A percentile compares a stretch with the other conserved stretches of the same genome.
phyloP scores from a whole-genome alignment of 495 filamentous ascomycete species.

The Annulohypoxylon bovei region DNA sequence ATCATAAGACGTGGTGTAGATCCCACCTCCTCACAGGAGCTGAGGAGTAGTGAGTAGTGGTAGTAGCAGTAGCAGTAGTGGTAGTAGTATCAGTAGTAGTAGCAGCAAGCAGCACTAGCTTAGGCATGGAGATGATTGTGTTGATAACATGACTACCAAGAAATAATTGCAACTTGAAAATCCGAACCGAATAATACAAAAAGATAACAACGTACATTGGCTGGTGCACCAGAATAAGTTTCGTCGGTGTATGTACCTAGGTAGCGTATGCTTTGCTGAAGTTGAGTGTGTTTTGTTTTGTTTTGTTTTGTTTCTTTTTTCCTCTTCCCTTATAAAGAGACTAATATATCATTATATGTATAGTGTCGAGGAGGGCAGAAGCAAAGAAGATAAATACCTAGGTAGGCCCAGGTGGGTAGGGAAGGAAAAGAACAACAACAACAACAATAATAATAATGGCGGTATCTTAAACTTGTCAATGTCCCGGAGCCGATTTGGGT shows the following conservation, averaged over 20 bases:
- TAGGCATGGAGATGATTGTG: conserved; percentile 14
- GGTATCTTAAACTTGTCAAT: conserved; percentile 35
- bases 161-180: conserved; percentile 8
- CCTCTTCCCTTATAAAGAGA: background rate
- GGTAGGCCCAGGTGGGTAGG: conserved; percentile 9
- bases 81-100: background rate
- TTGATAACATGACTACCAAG: conserved; percentile 10
- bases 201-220: conserved; percentile 25
- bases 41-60: background rate
- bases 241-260: background rate
- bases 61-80: background rate
- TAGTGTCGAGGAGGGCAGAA: background rate
- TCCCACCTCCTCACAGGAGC: conserved; percentile 17
- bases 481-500: conserved; percentile 17
- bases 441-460: conserved; percentile 15
- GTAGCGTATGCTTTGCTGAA: conserved; percentile 5
- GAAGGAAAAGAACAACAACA: conserved; percentile 17
- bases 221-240: background rate
- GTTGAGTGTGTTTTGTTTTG: background rate
- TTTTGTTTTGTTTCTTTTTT: conserved; percentile 1
- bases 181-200: conserved; percentile 9
- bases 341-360: background rate
- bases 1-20: conserved; percentile 32
- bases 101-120: conserved; percentile 33
- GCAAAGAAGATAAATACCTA: conserved; percentile 2